Evolutionary conservation across 2,329 filamentous ascomycete genomes (phyloP).

Genomic region (Beauveria sp.): DNA sequence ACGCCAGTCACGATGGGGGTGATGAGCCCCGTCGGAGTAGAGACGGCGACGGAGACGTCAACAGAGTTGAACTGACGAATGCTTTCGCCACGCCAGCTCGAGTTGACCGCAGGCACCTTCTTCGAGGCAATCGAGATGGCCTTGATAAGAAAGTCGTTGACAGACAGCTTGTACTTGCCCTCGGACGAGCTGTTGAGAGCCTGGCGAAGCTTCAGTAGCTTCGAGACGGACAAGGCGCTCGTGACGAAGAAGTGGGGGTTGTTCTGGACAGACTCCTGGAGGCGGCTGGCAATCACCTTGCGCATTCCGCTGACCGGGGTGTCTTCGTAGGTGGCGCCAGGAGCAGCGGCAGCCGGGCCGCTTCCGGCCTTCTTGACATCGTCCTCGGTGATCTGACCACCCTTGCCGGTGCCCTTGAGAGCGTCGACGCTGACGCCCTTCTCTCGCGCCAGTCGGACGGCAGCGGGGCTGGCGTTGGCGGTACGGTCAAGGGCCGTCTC

Average conservation of each 20-base stretch:
- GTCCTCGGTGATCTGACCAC: constrained; percentile 81
- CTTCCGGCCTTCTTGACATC: constrained; percentile 81
- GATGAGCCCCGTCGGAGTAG: constrained; percentile 89
- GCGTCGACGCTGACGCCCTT: constrained; percentile 68
- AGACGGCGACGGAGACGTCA: constrained; percentile 92
- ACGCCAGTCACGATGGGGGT: constrained; percentile 93
- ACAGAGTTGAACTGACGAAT: constrained; percentile 92
- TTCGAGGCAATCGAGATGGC: constrained; percentile 79
- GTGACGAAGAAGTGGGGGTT: constrained; percentile 99
- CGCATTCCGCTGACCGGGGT: constrained; percentile 85
- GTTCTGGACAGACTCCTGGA: constrained; percentile 79
- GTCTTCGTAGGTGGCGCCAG: constrained; percentile 70
- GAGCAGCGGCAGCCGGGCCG: constrained; percentile 43
- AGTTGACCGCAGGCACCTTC: constrained; percentile 95
- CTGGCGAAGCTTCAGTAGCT: constrained; percentile 92
- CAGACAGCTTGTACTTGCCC: constrained; percentile 97
- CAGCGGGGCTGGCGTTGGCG: constrained; percentile 63
- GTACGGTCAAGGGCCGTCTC: constrained; percentile 79
- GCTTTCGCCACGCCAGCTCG: constrained; percentile 81
- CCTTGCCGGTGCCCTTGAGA: constrained; percentile 81
- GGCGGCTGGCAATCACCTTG: constrained; percentile 91
- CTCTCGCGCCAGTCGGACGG: constrained; percentile 77
- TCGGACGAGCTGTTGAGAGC: constrained; percentile 83
- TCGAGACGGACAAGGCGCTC: constrained; percentile 81
- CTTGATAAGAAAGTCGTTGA: constrained; percentile 99